Evolutionary conservation across 2,329 filamentous ascomycete genomes (phyloP), one percentile per base, ranked within the genome.

Genomic region (Triangularia setosa): DNA sequence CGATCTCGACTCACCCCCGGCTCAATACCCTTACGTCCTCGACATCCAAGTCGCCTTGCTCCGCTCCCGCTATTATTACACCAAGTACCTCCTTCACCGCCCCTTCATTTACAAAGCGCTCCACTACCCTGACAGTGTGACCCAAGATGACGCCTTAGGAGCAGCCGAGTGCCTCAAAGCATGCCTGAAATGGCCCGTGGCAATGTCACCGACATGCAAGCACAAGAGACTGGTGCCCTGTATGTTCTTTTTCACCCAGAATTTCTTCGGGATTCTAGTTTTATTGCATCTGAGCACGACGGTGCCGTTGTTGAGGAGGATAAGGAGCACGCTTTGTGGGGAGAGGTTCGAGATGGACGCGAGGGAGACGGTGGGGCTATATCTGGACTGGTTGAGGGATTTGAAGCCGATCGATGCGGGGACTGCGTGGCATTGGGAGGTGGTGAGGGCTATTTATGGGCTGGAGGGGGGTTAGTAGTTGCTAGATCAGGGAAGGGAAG

Each of bases 221-320:
- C 82, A 82, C 72, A 89, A 88, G 73, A 77, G 85, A 35, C 77
- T 88, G 4, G 75, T 88, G 0, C 85, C 86, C 0, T 82, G 83
- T 63, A 70, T 84, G 1, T 88, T 87, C 70, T 84, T 85, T 61
- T 88, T 86, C 82, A 85, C 84, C 8, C 85, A 88, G 68, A 87
- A 86, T 65, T 79, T 88, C 52, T 78, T 88, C 54, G 83, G 83
- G 3, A 82, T 87, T 24, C 75, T 89, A 24, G 69, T 88, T 55
- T 76, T 88, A 18, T 71, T 88, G 35, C 81, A 85, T 53, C 76
- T 87, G 67, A 83, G 82, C 12, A 78, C 77, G 18, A 81, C 83
- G 63, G 81, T 84, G 54, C 78, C 79, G 1, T 80, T 83, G 63
- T 71, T 89, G 44, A 70, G 74, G 24, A 75, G 78, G 23, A 84